A percentile compares a stretch with the other conserved stretches of the same genome.
Evolutionary conservation across 1,284 basidiomycete species (phyloP).

Genomic region (Trametes polyzona): DNA sequence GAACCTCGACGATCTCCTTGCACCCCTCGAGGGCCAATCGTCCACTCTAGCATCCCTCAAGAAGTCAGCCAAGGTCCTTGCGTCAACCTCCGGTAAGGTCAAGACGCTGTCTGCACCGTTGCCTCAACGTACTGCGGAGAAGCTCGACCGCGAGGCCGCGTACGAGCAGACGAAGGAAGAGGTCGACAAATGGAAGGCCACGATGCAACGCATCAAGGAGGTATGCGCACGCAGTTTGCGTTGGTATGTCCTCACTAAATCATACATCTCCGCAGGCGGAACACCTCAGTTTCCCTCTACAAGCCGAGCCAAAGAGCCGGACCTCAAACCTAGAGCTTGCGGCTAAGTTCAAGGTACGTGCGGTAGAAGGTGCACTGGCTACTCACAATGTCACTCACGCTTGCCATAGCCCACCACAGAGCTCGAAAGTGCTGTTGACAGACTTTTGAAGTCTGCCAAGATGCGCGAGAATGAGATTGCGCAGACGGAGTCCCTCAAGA

Average conservation of each 20-base stretch:
- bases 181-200: slow-evolving; percentile 91
- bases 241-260: background rate
- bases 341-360: slow-evolving; percentile 74
- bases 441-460: slow-evolving; percentile 76
- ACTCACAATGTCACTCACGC: background rate
- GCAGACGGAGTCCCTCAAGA: slow-evolving; percentile 80
- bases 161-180: slow-evolving; percentile 93
- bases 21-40: slow-evolving; percentile 62
- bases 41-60: slow-evolving; percentile 68
- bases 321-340: slow-evolving; percentile 80
- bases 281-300: slow-evolving; percentile 90
- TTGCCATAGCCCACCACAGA: slow-evolving; percentile 67
- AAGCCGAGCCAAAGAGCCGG: slow-evolving; percentile 60
- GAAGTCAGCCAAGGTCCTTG: slow-evolving; percentile 65
- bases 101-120: slow-evolving; percentile 85
- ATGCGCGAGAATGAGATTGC: slow-evolving; percentile 80
- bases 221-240: slow-evolving; percentile 37
- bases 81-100: slow-evolving; percentile 50
- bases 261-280: slow-evolving; percentile 63
- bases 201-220: slow-evolving; percentile 88
- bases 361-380: background rate
- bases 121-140: slow-evolving; percentile 85
- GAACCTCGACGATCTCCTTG: slow-evolving; percentile 76
- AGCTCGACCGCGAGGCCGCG: slow-evolving; percentile 91
- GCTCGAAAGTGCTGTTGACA: slow-evolving; percentile 80